A percentile compares a stretch with the other conserved stretches of the same genome.
phyloP scores from a whole-genome alignment of 768 basidiomycete species.

The Cubamyces lactineus region DNA sequence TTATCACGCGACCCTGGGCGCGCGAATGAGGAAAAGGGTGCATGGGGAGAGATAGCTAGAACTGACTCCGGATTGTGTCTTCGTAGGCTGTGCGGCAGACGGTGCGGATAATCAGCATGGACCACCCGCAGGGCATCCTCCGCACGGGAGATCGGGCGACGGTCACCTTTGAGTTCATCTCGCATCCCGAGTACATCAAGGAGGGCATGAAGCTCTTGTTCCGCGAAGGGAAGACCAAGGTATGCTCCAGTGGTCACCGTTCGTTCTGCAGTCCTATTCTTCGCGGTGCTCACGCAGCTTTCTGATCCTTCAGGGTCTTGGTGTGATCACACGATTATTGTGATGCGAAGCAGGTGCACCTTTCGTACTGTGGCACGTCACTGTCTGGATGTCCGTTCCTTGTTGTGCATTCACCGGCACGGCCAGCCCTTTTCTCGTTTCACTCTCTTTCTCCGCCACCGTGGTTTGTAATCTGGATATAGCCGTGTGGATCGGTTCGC shows the following conservation, averaged over 20 bases:
- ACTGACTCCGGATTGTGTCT: not conserved
- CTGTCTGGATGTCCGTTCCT: not conserved
- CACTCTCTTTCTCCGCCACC: not conserved
- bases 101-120: slow-evolving; percentile 87
- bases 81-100: slow-evolving; percentile 88
- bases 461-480: slow-evolving; percentile 7
- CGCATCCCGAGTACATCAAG: slow-evolving; percentile 89
- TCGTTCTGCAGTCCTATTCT: not conserved
- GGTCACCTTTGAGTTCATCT: slow-evolving; percentile 94
- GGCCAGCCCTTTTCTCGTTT: not conserved
- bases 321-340: slow-evolving; percentile 71
- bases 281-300: slow-evolving; percentile 2
- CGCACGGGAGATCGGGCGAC: slow-evolving; percentile 95
- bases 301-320: slow-evolving; percentile 58
- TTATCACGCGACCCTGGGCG: slow-evolving; percentile 4
- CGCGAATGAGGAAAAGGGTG: slow-evolving; percentile 1
- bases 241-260: slow-evolving; percentile 25
- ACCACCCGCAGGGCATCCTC: slow-evolving; percentile 85
- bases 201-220: slow-evolving; percentile 93
- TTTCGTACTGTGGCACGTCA: not conserved
- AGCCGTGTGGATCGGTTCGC: not conserved
- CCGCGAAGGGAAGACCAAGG: slow-evolving; percentile 96
- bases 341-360: slow-evolving; percentile 33
- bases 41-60: too few relatives aligned
- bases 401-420: not conserved